Percentiles rank a stretch among this genome's conserved stretches.
phyloP scores from a whole-genome alignment of 1,284 basidiomycete species.

The Kalmanozyma brasiliensis region DNA sequence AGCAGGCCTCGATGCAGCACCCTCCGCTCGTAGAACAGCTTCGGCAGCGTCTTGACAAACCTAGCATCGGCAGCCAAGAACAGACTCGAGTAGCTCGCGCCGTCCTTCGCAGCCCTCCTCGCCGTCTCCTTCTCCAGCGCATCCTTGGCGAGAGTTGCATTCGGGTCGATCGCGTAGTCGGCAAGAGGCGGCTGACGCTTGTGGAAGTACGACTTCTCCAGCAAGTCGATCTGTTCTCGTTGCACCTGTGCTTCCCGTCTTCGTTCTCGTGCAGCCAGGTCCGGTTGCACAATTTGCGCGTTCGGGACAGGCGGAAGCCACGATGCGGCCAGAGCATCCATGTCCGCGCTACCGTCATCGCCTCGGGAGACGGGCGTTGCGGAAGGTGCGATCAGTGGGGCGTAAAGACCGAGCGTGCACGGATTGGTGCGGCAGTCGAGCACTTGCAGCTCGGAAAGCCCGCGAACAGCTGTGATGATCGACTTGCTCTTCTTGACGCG shows the following conservation, averaged over 20 bases:
- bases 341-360: slow-evolving; percentile 7
- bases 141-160: slow-evolving; percentile 21
- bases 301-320: slow-evolving; percentile 60
- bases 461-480: slow-evolving; percentile 52
- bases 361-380: slow-evolving; percentile 5
- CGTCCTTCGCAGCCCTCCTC: slow-evolving; percentile 8
- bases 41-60: slow-evolving; percentile 59
- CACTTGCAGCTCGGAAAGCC: slow-evolving; percentile 53
- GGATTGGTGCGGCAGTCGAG: slow-evolving; percentile 63
- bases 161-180: slow-evolving; percentile 30
- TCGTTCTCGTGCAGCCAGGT: slow-evolving; percentile 21
- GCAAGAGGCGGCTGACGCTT: slow-evolving; percentile 46
- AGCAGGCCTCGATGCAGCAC: slow-evolving; percentile 61
- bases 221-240: slow-evolving; percentile 32
- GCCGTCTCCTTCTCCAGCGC: slow-evolving; percentile 26
- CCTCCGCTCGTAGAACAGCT: slow-evolving; percentile 40
- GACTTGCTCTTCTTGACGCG: slow-evolving; percentile 52
- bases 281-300: slow-evolving; percentile 59
- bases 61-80: slow-evolving; percentile 54
- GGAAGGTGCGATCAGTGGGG: slow-evolving; percentile 54
- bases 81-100: slow-evolving; percentile 35
- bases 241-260: slow-evolving; percentile 20
- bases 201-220: slow-evolving; percentile 65
- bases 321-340: slow-evolving; percentile 7
- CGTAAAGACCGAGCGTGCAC: slow-evolving; percentile 64